Base-by-base conservation (phyloP, 495 filamentous ascomycete genomes). In the Xylaria flabelliformis region DNA sequence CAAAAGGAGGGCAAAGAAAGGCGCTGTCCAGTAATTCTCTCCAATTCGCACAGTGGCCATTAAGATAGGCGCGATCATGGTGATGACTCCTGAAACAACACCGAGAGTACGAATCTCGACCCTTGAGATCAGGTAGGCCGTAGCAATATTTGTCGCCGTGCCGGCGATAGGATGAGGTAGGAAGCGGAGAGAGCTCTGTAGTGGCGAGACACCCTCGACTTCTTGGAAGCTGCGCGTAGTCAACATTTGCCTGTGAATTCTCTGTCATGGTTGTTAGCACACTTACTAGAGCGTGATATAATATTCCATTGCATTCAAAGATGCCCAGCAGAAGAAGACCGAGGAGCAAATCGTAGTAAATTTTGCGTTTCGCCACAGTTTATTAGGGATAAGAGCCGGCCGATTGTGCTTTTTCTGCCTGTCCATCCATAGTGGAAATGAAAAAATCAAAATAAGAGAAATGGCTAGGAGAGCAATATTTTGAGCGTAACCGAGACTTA, bases 21-120 rank as follows among this genome's bases (percentile, higher is more conserved):
- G 83, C 48, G 77, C 84, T 13, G 80, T 79, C 88, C 88, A 92
- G 78, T 90, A 92, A 8, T 76, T 75, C 72, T 81, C 81, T 7
- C 78, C 63, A 21, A 85, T 77, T 9, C 76, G 67, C 2, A 80
- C 75, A 34, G 84, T 53, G 6, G 81, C 82, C 80, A 91, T 83
- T 2, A 90, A 82, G 6, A 89, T 66, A 29, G 89, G 87, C 0
- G 84, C 75, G 0, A 84, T 72, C 24, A 81, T 78, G 36, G 84
- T 86, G 19, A 89, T 73, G 4, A 79, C 64, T 32, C 26, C 55
- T 21, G 55, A 58, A 0, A 58, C 55, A 4, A 58, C 26, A 34
- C 7, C 24, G 6, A 58, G 55, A 6, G 24, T 58, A 6, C 55
- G 55, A 13, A 58, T 12, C 0, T 58, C 4, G 26, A 58, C 55